phyloP scores from a whole-genome alignment of 179 eudicot species.

The Gypsophila paniculata region DNA sequence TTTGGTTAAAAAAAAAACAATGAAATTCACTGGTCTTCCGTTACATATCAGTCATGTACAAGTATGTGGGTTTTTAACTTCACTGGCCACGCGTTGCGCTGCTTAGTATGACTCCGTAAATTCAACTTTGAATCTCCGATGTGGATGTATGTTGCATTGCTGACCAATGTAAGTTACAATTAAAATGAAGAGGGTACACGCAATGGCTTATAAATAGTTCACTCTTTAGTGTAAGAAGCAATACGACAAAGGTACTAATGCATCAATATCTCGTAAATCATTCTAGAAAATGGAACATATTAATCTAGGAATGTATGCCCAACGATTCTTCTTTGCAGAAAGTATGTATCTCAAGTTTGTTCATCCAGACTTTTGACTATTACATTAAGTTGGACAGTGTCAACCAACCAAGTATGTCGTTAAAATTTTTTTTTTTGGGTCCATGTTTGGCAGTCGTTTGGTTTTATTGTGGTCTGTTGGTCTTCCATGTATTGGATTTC shows the following conservation, averaged over 20 bases:
- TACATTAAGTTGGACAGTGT: not conserved
- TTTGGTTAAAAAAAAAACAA: not conserved
- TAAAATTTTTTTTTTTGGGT: not conserved
- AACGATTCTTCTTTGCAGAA: not conserved
- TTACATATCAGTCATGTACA: not conserved
- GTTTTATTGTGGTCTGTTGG: not conserved
- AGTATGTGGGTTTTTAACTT: not conserved
- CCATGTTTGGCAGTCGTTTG: not conserved
- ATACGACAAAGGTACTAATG: not conserved
- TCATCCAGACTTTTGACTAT: not conserved
- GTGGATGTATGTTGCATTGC: not conserved
- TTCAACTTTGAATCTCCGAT: not conserved
- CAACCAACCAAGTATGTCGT: not conserved
- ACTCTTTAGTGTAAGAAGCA: not conserved
- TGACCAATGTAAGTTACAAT: not conserved
- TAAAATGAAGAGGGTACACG: not conserved
- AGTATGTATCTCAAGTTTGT: not conserved
- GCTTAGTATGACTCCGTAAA: not conserved
- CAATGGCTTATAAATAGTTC: not conserved
- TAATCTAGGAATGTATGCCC: not conserved
- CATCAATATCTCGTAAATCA: not conserved
- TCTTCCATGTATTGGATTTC: not conserved
- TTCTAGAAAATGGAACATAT: not conserved
- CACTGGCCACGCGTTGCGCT: not conserved
- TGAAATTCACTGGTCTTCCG: too few species aligned